phyloP scores from a whole-genome alignment of 805 yeast species.

The Metschnikowia anglica region DNA sequence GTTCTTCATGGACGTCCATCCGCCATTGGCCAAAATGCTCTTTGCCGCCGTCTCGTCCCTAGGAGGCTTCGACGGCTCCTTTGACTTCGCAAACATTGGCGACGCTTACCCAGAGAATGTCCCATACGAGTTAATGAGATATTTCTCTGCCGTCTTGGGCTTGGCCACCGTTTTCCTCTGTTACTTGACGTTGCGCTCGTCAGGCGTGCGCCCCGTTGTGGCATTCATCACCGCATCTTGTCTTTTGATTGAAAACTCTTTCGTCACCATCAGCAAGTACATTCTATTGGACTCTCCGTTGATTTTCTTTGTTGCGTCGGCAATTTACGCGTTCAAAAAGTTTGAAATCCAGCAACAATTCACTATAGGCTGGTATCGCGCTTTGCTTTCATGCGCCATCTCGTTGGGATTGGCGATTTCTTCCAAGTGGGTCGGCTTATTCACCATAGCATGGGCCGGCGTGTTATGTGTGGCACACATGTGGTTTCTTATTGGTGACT shows the following conservation, averaged over 20 bases:
- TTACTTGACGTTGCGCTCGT: slow-evolving; percentile 66
- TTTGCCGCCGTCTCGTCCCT: slow-evolving; percentile 67
- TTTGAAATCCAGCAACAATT: slow-evolving; percentile 67
- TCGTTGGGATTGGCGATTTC: slow-evolving; percentile 72
- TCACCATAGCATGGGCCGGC: slow-evolving; percentile 80
- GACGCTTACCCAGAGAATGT: slow-evolving; percentile 53
- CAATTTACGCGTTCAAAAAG: slow-evolving; percentile 63
- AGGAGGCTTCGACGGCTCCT: slow-evolving; percentile 73
- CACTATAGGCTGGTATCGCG: slow-evolving; percentile 53
- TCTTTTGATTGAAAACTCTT: slow-evolving; percentile 65
- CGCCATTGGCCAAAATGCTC: slow-evolving; percentile 76
- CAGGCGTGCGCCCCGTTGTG: slow-evolving; percentile 67
- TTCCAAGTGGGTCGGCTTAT: slow-evolving; percentile 83
- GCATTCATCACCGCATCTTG: slow-evolving; percentile 56
- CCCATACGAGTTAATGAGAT: slow-evolving; percentile 71
- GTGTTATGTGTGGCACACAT: slow-evolving; percentile 55
- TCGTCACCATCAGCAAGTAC: slow-evolving; percentile 70
- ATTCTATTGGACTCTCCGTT: slow-evolving; percentile 76
- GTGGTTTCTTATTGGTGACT: slow-evolving; percentile 75
- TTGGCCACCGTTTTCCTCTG: slow-evolving; percentile 62
- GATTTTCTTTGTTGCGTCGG: slow-evolving; percentile 71
- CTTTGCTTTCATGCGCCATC: slow-evolving; percentile 62
- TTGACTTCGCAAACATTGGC: slow-evolving; percentile 66
- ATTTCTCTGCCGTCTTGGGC: slow-evolving; percentile 66
- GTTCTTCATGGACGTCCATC: slow-evolving; percentile 74